Evolutionary conservation across 169 alveolate genomes (phyloP), one percentile per base, ranked within the genome.

Genomic region (Theileria parva): DNA sequence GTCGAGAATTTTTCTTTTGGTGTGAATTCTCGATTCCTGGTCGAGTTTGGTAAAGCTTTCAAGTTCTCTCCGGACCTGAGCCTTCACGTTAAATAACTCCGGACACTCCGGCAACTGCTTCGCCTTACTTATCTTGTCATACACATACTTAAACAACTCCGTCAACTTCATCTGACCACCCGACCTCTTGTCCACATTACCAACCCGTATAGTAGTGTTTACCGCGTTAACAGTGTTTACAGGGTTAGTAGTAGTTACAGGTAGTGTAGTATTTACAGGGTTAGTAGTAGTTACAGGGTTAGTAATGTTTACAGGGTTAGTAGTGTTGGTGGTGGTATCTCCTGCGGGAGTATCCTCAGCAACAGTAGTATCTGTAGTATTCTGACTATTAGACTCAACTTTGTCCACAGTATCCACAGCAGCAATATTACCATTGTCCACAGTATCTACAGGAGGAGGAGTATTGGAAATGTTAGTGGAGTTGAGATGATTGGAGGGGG

Each of bases 91-190:
- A 2, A 65, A 60, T 28, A 77, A 61, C 32, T 86, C 91, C 4
- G 61, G 73, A 27, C 77, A 53, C 21, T 86, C 75, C 8, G 87
- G 88, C 19, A 81, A 25, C 19, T 74, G 64, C 19, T 86, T 89
- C 13, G 76, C 67, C 66, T 73, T 53, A 44, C 74, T 85, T 50
- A 88, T 86, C 28, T 70, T 81, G 23, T 44, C 71, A 37, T 77
- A 81, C 9, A 75, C 80, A 77, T 86, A 83, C 1, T 59, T 80
- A 66, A 81, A 81, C 19, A 81, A 73, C 19, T 67, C 73, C 13
- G 88, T 81, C 39, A 81, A 79, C 64, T 81, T 69, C 71, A 89
- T 76, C 21, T 86, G 88, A 5, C 77, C 53, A 44, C 8, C 53
- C 17, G 12, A 44, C 8, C 53, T 44, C 53, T 44, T 44, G 1